Base-by-base conservation (phyloP, 257 asterid species). In the Mitragyna speciosa region DNA sequence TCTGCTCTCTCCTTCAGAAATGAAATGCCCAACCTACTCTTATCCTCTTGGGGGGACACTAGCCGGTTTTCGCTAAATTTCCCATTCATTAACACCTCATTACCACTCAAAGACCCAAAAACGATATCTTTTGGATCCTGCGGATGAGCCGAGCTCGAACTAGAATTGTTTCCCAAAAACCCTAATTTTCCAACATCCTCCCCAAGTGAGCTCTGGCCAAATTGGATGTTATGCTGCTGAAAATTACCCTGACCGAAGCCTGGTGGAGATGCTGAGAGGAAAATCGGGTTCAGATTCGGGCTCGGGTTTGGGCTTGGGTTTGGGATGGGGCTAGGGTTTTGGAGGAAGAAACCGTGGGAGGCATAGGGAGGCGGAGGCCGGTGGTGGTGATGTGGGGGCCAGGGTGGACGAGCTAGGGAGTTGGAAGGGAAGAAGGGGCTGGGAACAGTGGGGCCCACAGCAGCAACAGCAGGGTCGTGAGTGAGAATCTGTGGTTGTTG, bases 261-360 rank as follows among this genome's bases (percentile, higher is more conserved):
- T 10, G 79, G 84, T 0, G 83, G 90, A 66, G 89, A 74, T 30
- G 85, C 75, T 0, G 79, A 51, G 68, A 51, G 41, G 77, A 80
- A 80, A 85, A n/a, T 12, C 22, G 80, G 73, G 52, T 52, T 58
- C 28, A 66, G 12, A 12, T 74, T 82, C 56, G 86, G 88, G 87
- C 82, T 84, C 72, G 83, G 76, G 85, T 73, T 81, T 67, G 87
- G 82, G 85, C 16, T 78, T 80, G 48, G 82, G 75, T 59, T 73
- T n/a, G n/a, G n/a, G n/a, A n/a, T n/a, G n/a, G n/a, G n/a, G 85
- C 41, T 36, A 86, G 94, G 92, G 94, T 87, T 94, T 87, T 89
- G 96, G 76, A 76, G 81, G 84, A 87, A 89, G 89, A 81, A 91
- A 80, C 79, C 66, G 45, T 87, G 93, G 28, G 93, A 95, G 24